Conservation (phyloP, 225 moss, liverwort and hornwort genomes). For the Polytrichum formosum region DNA sequence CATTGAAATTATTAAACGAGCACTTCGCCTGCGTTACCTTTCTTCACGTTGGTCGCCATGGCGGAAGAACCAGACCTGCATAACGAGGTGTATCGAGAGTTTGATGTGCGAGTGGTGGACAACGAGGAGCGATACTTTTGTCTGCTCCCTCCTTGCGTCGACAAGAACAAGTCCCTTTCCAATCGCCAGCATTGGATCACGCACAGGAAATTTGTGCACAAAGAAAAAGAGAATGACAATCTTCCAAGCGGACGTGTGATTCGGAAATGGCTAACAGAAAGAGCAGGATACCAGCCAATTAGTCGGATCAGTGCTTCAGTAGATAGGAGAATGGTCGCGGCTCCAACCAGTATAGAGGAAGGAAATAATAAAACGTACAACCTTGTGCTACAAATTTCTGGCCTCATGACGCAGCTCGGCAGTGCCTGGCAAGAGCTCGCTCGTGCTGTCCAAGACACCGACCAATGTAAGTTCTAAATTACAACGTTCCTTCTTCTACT, state of each 20-base stretch:
- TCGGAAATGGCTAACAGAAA: slow-evolving; percentile 67
- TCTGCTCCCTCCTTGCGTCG: slow-evolving; percentile 55
- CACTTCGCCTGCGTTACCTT: not conserved
- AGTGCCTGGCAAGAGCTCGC: slow-evolving; percentile 69
- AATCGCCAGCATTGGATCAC: slow-evolving; percentile 76
- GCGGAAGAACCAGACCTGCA: slow-evolving; percentile 63
- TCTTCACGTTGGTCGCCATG: slow-evolving; percentile 38
- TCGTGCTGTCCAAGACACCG: slow-evolving; percentile 45
- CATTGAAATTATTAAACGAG: not conserved
- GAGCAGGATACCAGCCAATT: slow-evolving; percentile 53
- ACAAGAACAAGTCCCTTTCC: slow-evolving; percentile 66
- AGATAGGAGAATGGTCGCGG: slow-evolving; percentile 52
- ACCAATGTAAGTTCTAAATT: slow-evolving; percentile 41
- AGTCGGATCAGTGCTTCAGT: slow-evolving; percentile 43
- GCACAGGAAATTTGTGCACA: slow-evolving; percentile 62
- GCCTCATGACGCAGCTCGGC: slow-evolving; percentile 52
- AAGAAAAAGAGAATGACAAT: slow-evolving; percentile 65
- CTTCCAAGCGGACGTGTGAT: slow-evolving; percentile 66
- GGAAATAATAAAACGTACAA: slow-evolving; percentile 44
- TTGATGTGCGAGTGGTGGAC: slow-evolving; percentile 67
- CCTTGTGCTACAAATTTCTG: slow-evolving; percentile 55
- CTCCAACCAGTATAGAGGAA: slow-evolving; percentile 47
- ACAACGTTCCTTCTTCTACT: no score
- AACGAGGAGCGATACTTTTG: slow-evolving; percentile 72
- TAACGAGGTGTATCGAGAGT: slow-evolving; percentile 60